phyloP scores from a whole-genome alignment of 2,329 filamentous ascomycete genomes.

The Ceratocystis alfenasii region DNA sequence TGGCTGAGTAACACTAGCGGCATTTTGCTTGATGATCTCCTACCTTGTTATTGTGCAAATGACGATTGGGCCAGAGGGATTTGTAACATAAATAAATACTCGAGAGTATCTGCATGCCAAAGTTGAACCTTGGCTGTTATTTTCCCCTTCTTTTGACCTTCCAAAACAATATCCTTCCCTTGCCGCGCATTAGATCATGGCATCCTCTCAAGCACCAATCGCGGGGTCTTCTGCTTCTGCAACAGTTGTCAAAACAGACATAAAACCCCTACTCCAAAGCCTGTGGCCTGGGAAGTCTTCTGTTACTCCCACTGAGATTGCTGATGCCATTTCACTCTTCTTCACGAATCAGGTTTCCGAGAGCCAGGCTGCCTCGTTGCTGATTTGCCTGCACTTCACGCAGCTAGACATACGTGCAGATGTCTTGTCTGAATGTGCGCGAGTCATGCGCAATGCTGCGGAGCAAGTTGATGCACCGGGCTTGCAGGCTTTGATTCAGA shows the following conservation, averaged over 20 bases:
- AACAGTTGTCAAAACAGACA: conserved; percentile 36
- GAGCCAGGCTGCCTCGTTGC: conserved; percentile 72
- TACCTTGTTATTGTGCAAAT: too few relatives aligned
- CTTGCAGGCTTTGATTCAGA: conserved; percentile 49
- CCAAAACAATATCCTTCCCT: not conserved
- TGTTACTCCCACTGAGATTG: conserved; percentile 70
- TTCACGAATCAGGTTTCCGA: conserved; percentile 85
- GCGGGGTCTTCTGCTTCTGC: conserved; percentile 27
- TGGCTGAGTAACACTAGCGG: too few relatives aligned
- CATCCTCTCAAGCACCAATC: conserved; percentile 34
- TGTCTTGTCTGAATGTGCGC: conserved; percentile 74
- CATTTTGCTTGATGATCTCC: too few relatives aligned
- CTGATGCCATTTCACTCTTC: conserved; percentile 77
- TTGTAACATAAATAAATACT: not conserved
- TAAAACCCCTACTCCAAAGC: conserved; percentile 61
- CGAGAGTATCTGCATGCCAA: not conserved
- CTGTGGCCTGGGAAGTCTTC: conserved; percentile 49
- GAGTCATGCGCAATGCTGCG: conserved; percentile 71
- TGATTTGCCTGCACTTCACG: conserved; percentile 88
- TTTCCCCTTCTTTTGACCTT: not conserved
- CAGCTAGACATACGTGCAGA: conserved; percentile 71
- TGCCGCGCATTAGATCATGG: not conserved
- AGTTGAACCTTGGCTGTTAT: not conserved
- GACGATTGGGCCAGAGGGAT: too few relatives aligned
- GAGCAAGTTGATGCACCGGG: conserved; percentile 54